These are phyloP conservation scores for Firmiana major DNA, from an alignment of 345 rosid species.

Conservation along the genomic window DNA sequence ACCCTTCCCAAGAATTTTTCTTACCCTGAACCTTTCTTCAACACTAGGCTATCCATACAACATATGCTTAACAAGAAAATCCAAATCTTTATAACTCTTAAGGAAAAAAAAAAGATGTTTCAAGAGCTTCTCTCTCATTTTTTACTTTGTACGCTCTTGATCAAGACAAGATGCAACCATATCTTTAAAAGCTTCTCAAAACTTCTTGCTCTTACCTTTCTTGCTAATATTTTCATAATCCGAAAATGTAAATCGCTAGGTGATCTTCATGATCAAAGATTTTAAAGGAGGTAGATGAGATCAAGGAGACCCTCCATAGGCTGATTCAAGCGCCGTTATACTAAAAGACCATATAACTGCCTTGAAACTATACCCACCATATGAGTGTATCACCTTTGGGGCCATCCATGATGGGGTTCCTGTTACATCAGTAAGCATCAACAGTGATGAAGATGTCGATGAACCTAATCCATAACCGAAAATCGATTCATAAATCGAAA, in stretches of 20 bases:
- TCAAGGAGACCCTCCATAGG: conserved; percentile 78
- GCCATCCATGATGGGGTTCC: conserved; percentile 93
- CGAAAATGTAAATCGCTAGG: conserved; percentile 60
- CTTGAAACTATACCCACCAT: conserved; percentile 67
- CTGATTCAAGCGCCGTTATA: conserved; percentile 77
- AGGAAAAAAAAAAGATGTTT: conserved; percentile 74
- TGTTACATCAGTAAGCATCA: conserved; percentile 55
- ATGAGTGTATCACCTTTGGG: conserved; percentile 84
- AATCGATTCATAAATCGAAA: conserved; percentile 57
- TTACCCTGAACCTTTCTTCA: conserved; percentile 53
- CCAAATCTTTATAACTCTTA: conserved; percentile 56
- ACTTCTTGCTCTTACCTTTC: conserved; percentile 44
- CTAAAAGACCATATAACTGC: conserved; percentile 91
- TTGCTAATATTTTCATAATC: conserved; percentile 52
- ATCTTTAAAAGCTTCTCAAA: conserved; percentile 74
- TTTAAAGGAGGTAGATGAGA: conserved; percentile 74
- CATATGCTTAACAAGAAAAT: conserved; percentile 50
- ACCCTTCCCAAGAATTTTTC: conserved; percentile 14
- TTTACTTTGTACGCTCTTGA: conserved; percentile 72
- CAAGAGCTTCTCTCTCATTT: conserved; percentile 61
- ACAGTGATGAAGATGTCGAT: conserved; percentile 31
- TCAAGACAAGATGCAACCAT: conserved; percentile 75
- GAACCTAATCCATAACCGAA: not conserved
- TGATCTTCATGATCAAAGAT: conserved; percentile 73
- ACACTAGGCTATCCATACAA: conserved; percentile 59